These are phyloP conservation scores for Penicillium olsonii DNA, from an alignment of 2,329 filamentous ascomycete species.

Conservation along the genomic window DNA sequence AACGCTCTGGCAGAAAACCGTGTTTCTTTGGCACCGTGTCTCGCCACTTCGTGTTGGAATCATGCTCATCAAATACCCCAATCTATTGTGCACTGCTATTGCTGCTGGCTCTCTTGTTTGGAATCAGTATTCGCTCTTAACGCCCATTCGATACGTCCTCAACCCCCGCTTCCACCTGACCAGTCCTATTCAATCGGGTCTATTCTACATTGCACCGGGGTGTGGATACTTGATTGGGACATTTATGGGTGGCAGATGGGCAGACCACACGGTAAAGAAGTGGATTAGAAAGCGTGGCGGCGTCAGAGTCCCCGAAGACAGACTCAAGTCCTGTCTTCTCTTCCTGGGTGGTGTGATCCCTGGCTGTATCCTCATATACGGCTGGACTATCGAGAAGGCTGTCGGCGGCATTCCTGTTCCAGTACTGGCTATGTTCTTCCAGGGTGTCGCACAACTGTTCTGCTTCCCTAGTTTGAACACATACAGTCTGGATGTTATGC, in stretches of 20 bases:
- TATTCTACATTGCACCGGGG: conserved; percentile 75
- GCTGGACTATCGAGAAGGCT: conserved; percentile 61
- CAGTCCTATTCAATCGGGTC: conserved; percentile 65
- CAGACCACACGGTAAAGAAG: conserved; percentile 65
- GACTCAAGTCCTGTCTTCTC: conserved; percentile 60
- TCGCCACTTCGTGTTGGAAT: conserved; percentile 66
- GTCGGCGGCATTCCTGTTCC: conserved; percentile 60
- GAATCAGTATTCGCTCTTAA: conserved; percentile 73
- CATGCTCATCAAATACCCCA: conserved; percentile 67
- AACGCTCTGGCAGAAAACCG: conserved; percentile 50
- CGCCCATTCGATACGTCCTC: conserved; percentile 70
- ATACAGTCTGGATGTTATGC: conserved; percentile 83
- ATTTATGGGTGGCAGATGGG: conserved; percentile 71
- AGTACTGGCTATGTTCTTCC: conserved; percentile 72
- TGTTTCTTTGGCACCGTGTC: conserved; percentile 62
- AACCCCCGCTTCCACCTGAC: conserved; percentile 72
- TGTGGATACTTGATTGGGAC: conserved; percentile 69
- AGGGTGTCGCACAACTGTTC: conserved; percentile 73
- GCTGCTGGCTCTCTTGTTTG: conserved; percentile 67
- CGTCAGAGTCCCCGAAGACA: conserved; percentile 66
- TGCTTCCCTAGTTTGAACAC: conserved; percentile 76
- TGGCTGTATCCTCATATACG: conserved; percentile 67
- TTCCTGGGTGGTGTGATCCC: conserved; percentile 63
- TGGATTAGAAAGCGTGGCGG: conserved; percentile 62
- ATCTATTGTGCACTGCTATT: conserved; percentile 63